Evolutionary conservation across 2,329 filamentous ascomycete genomes (phyloP).

Genomic region (Hansfordia pulvinata): DNA sequence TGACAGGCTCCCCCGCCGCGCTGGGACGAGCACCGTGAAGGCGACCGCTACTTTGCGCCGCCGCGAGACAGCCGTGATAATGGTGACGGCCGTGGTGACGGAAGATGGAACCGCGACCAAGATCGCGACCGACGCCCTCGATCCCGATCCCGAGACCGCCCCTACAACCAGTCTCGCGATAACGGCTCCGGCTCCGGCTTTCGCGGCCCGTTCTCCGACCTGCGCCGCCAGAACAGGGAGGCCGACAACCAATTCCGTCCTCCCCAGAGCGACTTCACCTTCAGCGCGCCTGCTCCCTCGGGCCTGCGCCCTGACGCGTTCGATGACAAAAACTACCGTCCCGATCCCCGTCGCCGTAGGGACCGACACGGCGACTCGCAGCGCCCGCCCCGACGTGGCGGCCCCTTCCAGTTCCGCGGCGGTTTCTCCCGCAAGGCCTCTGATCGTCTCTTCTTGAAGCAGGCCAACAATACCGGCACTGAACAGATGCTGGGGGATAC

Average conservation of each 20-base stretch:
- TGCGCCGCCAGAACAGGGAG: conserved; percentile 7
- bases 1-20: too few species aligned
- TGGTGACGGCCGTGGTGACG: too few species aligned
- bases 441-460: conserved; percentile 1
- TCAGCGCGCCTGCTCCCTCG: conserved; percentile 38
- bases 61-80: too few species aligned
- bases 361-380: conserved; percentile 1
- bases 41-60: too few species aligned
- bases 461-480: conserved; percentile 9
- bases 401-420: not conserved
- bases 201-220: too few species aligned
- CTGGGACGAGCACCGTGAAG: too few species aligned
- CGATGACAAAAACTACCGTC: conserved; percentile 4
- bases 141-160: too few species aligned
- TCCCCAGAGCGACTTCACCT: conserved; percentile 39
- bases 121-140: too few species aligned
- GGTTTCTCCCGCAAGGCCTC: not conserved
- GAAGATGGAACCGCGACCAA: too few species aligned
- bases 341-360: conserved; percentile 4
- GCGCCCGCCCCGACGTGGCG: not conserved
- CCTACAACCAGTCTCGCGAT: too few species aligned
- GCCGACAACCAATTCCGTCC: conserved; percentile 20
- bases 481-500: conserved; percentile 32
- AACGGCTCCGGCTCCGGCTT: too few species aligned
- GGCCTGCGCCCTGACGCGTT: conserved; percentile 25